phyloP scores from a whole-genome alignment of 2,329 filamentous ascomycete species.

The Monilinia aucupariae region DNA sequence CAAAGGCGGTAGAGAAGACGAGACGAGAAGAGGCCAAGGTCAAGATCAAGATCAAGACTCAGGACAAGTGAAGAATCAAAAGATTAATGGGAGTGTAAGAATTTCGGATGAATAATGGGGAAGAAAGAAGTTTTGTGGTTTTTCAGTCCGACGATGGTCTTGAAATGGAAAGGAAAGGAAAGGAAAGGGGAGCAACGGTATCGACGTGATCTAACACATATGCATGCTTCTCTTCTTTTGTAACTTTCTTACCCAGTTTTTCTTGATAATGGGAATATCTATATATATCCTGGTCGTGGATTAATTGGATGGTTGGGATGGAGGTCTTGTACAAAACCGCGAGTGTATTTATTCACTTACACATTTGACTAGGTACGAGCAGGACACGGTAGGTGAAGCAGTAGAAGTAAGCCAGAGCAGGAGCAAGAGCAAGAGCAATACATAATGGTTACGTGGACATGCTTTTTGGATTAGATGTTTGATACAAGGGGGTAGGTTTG shows the following conservation, averaged over 20 bases:
- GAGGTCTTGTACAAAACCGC: neutral
- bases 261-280: neutral
- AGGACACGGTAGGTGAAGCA: neutral
- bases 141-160: neutral
- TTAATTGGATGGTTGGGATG: neutral
- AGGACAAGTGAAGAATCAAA: neutral
- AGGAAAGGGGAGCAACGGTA: neutral
- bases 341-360: no score
- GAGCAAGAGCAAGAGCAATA: neutral
- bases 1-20: neutral
- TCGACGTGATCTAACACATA: neutral
- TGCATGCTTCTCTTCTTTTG: no score
- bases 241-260: neutral
- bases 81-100: neutral
- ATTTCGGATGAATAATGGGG: neutral
- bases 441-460: neutral
- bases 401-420: no score
- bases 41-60: neutral
- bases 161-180: neutral
- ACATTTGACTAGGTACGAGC: no score
- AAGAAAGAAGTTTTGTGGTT: constrained; percentile 4
- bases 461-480: neutral
- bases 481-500: no score
- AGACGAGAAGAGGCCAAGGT: neutral
- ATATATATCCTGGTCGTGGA: neutral